Evolutionary conservation across 23 red algal species (phyloP), one percentile per base, ranked within the genome.

Genomic region (Agarophyton chilense): DNA sequence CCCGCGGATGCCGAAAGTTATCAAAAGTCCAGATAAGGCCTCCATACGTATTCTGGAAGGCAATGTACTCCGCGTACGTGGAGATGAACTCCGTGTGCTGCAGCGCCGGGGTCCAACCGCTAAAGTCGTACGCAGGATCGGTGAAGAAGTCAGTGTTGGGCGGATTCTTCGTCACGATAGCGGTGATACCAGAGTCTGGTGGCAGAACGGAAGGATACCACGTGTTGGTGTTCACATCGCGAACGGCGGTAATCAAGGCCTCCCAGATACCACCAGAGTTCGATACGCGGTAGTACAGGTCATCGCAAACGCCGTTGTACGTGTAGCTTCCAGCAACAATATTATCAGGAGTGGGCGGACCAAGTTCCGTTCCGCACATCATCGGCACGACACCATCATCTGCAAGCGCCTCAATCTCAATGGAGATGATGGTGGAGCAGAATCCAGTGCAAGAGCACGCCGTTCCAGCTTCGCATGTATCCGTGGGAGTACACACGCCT

Each of bases 111-210:
- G 19, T 34, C 80, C 58, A 84, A 11, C 5, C 14, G 80, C 80
- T 84, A 52, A 70, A 84, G 43, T 84, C 80, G 25, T 84, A 84
- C 21, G 28, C 55, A 17, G 80, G 60, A 50, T 84, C 80, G 28
- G 80, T 84, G 46, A 84, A 53, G 60, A 84, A 84, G 36, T 61
- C 44, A 5, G 18, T 0, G 80, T 84, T 84, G 10, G 61, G 55
- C 28, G 57, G 57, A 0, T 53, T 33, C 3, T 52, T 57, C 8
- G 44, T 32, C 3, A 28, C 45, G 4, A 36, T 51, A 21, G 51
- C 80, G 16, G 6, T 51, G 21, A 84, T 4, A 13, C 58, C 80
- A 12, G 80, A 52, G 4, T 41, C 39, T 0, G 60, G 60, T 4
- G 36, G 33, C 0, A 84, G 2, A 0, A 11, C 42, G 6, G 55